Conservation (phyloP, 2,329 filamentous ascomycete species). For the Nemania sp. region DNA sequence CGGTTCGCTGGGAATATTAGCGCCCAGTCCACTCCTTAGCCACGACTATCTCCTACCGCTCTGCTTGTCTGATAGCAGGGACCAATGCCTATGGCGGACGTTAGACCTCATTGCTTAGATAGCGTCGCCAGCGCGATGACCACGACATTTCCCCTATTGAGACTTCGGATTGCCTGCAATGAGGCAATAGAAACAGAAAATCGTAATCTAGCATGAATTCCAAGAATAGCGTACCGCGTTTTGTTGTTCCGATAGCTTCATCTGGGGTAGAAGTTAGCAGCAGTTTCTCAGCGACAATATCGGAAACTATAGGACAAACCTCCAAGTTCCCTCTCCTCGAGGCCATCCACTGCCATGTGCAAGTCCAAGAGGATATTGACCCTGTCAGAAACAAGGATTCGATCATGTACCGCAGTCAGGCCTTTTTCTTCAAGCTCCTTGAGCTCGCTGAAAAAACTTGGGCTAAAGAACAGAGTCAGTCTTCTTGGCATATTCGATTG, state of each 20-base stretch:
- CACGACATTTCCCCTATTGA: background rate
- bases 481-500: too few species aligned
- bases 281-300: too few species aligned
- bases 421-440: conserved; percentile 63
- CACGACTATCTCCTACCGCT: background rate
- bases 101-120: background rate
- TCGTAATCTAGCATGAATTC: background rate
- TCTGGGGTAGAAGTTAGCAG: too few species aligned
- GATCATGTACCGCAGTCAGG: conserved; percentile 54
- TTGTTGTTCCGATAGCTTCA: background rate
- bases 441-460: conserved; percentile 66
- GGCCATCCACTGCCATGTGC: conserved; percentile 66
- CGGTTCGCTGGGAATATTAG: background rate
- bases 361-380: conserved; percentile 66
- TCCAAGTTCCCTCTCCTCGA: conserved; percentile 61
- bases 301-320: background rate
- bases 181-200: background rate
- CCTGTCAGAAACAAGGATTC: conserved; percentile 65
- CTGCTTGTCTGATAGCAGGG: background rate
- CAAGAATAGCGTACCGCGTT: background rate
- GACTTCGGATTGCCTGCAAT: background rate
- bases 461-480: background rate
- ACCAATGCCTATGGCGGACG: background rate
- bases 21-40: background rate
- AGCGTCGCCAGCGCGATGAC: background rate